Base-by-base conservation (phyloP, 2,329 filamentous ascomycete species). In the Hypoxylon rubiginosum region DNA sequence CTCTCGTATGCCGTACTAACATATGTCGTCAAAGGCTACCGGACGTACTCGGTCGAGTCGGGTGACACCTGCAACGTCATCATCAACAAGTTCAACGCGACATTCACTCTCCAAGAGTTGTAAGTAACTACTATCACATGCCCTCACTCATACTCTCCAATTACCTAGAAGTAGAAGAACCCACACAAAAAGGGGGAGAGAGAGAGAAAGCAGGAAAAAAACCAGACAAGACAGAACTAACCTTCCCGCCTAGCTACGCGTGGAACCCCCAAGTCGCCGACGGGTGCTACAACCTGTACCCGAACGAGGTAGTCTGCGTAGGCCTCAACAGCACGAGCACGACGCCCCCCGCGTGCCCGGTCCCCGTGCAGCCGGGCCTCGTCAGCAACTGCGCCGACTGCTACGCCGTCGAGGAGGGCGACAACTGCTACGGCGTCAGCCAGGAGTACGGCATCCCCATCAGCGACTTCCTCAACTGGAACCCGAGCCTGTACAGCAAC, bases 71-170 rank as follows among this genome's bases (percentile, higher is more conserved):
- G 73, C 54, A 58, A 58, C 46, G 54, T 6, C 39, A 75, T 75
- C 58, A 51, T 67, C 11, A 50, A 64, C 51, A 58, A 62, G 45
- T 69, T 67, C 53, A 52, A 55, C 61, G 85, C 82, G 81, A 51
- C 58, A 11, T 73, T 69, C 26, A 67, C 58, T 1, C 65, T 73
- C 1, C 41, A 32, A n/a, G 45, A 72, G 1, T 75, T 75, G 73
- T 74, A 64, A 68, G 73, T 61, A 34, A 17, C 24, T n/a, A n/a
- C n/a, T 10, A 3, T n/a, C 7, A n/a, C n/a, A n/a, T n/a, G n/a
- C n/a, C n/a, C n/a, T n/a, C n/a, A n/a, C n/a, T n/a, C n/a, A n/a
- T n/a, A n/a, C n/a, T n/a, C n/a, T n/a, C n/a, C n/a, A n/a, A n/a
- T n/a, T n/a, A n/a, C n/a, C n/a, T n/a, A n/a, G n/a, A n/a, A n/a